Evolutionary conservation across 2,329 filamentous ascomycete genomes (phyloP).

Genomic region (Trichoderma koningii): DNA sequence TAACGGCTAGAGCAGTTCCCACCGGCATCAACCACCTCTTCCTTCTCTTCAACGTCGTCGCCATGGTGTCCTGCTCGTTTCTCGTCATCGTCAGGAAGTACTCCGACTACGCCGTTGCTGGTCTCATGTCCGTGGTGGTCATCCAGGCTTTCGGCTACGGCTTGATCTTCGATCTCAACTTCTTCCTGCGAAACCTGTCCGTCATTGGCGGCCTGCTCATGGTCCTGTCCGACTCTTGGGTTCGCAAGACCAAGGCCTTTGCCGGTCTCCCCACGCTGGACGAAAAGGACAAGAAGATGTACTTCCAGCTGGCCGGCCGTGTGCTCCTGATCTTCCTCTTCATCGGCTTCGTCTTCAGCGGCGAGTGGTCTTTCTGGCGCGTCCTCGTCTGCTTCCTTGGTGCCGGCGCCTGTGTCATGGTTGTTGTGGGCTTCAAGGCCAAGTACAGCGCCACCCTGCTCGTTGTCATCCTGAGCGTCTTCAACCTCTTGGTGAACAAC

Average conservation of each 20-base stretch:
- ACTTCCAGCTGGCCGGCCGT: slow-evolving; percentile 96
- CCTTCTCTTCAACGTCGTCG: slow-evolving; percentile 84
- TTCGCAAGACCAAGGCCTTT: slow-evolving; percentile 95
- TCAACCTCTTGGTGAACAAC: slow-evolving; percentile 98
- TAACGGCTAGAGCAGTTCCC: slow-evolving; percentile 64
- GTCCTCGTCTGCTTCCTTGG: slow-evolving; percentile 82
- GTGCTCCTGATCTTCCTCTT: slow-evolving; percentile 98
- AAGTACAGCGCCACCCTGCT: slow-evolving; percentile 97
- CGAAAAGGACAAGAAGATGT: slow-evolving; percentile 99
- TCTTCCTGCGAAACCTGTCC: slow-evolving; percentile 97
- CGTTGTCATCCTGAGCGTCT: slow-evolving; percentile 91
- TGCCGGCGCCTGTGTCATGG: slow-evolving; percentile 93
- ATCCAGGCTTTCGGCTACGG: slow-evolving; percentile 95
- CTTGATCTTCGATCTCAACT: slow-evolving; percentile 98
- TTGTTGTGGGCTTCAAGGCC: slow-evolving; percentile 98
- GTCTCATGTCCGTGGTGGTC: slow-evolving; percentile 87
- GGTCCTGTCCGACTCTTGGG: slow-evolving; percentile 98
- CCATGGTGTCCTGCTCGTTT: slow-evolving; percentile 79
- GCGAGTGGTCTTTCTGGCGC: slow-evolving; percentile 88
- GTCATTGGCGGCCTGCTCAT: slow-evolving; percentile 97
- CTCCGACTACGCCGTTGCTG: slow-evolving; percentile 88
- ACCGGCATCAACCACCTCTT: slow-evolving; percentile 88
- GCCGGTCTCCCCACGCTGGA: slow-evolving; percentile 91
- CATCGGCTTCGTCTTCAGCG: slow-evolving; percentile 92
- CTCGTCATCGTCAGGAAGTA: slow-evolving; percentile 91